A percentile compares a stretch with the other conserved stretches of the same genome.
Evolutionary conservation across 1,284 basidiomycete species (phyloP).

Genomic region (Lentinula novae-zelandiae): DNA sequence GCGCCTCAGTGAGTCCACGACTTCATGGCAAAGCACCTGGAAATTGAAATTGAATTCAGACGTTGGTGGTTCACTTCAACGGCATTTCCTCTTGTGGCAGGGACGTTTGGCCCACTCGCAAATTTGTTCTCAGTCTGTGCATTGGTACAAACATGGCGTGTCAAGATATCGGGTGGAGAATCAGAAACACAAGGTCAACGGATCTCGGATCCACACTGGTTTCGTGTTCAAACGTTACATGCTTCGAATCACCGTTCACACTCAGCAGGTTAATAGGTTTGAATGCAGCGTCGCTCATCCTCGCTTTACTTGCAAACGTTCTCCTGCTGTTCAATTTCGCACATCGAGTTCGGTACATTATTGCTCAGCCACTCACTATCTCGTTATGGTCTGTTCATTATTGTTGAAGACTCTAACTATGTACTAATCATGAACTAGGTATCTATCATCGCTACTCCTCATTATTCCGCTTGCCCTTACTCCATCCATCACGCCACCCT

Average conservation of each 20-base stretch:
- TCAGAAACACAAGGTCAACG: constrained; percentile 1
- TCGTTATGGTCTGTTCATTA: constrained; percentile 27
- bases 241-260: background rate
- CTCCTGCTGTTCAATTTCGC: constrained; percentile 35
- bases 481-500: constrained; percentile 16
- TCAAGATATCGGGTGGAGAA: constrained; percentile 17
- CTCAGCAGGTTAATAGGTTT: constrained; percentile 21
- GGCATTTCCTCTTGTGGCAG: constrained; percentile 34
- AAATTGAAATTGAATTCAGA: constrained; percentile 15
- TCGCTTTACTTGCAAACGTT: constrained; percentile 30
- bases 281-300: constrained; percentile 27
- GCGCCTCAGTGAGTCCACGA: constrained; percentile 8
- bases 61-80: constrained; percentile 38
- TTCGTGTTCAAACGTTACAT: background rate
- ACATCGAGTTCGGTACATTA: constrained; percentile 27
- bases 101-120: constrained; percentile 35
- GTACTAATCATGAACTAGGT: constrained; percentile 22
- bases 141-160: constrained; percentile 29
- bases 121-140: constrained; percentile 35
- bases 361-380: constrained; percentile 34
- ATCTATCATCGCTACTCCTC: constrained; percentile 28
- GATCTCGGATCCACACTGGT: constrained; percentile 27
- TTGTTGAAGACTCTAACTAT: background rate
- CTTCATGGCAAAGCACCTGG: background rate
- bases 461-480: constrained; percentile 28